phyloP scores from a whole-genome alignment of 2,329 filamentous ascomycete species.

The Colletotrichum lupini region DNA sequence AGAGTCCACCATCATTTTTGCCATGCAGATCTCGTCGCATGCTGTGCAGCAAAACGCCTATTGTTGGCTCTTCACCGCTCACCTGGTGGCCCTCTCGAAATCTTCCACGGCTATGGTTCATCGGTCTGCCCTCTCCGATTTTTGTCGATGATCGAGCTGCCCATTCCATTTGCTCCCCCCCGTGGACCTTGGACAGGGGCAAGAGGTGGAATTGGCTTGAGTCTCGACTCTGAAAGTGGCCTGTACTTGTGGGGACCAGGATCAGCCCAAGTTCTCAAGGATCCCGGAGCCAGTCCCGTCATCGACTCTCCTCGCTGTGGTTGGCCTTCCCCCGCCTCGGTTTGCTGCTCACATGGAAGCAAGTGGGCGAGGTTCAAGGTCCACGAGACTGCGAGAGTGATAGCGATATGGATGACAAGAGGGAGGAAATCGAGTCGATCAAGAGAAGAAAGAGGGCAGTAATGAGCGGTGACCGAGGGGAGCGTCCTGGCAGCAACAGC shows the following conservation, averaged over 20 bases:
- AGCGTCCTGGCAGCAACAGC: neutral
- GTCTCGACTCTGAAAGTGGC: neutral
- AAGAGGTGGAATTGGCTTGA: neutral
- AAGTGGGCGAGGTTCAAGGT: neutral
- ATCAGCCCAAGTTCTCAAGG: neutral
- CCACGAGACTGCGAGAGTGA: neutral
- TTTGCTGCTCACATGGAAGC: neutral
- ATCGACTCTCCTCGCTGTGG: constrained; percentile 3
- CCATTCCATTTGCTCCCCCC: neutral
- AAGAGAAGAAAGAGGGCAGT: neutral
- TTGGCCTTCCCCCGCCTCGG: neutral
- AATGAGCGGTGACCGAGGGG: neutral
- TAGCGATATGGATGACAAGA: too few relatives aligned
- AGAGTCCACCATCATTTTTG: neutral
- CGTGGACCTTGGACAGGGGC: constrained; percentile 3
- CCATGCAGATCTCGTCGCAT: neutral
- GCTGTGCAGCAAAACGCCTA: neutral
- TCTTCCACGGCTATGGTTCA: neutral
- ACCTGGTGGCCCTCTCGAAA: neutral
- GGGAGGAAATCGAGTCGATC: neutral
- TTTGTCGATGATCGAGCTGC: constrained; percentile 6
- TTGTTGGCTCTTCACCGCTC: neutral
- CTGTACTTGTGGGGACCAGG: neutral
- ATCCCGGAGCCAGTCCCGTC: constrained; percentile 32
- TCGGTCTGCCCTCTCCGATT: constrained; percentile 16